Percentiles rank a stretch among this genome's conserved stretches.
These are phyloP conservation scores for Aspergillus spinulosporus DNA, from an alignment of 2,329 filamentous ascomycete species.

Conservation along the genomic window DNA sequence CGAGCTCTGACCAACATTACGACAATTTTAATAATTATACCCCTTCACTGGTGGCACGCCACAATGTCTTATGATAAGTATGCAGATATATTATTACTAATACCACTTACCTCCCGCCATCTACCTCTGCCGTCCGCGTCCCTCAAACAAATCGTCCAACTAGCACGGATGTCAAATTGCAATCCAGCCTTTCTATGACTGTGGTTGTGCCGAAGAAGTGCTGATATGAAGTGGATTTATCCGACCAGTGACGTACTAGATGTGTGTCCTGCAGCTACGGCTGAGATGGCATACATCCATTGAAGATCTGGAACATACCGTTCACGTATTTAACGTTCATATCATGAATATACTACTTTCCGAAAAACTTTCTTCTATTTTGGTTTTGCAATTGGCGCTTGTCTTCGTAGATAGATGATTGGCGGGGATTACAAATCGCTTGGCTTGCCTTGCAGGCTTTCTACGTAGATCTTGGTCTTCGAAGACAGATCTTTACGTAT, in stretches of 20 bases:
- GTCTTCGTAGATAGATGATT: not conserved
- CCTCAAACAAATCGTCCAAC: constrained; percentile 6
- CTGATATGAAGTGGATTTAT: constrained; percentile 63
- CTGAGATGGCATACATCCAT: constrained; percentile 46
- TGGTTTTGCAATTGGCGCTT: not conserved
- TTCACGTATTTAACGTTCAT: not conserved
- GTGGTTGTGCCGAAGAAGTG: constrained; percentile 99
- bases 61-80: constrained; percentile 22
- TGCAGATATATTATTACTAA: constrained; percentile 34
- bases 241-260: constrained; percentile 46
- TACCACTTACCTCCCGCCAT: constrained; percentile 17
- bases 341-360: not conserved
- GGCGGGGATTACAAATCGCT: not conserved
- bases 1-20: constrained; percentile 41
- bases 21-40: constrained; percentile 20
- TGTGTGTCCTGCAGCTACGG: constrained; percentile 35
- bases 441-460: not conserved
- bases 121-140: too few species aligned
- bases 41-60: constrained; percentile 32
- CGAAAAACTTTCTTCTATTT: not conserved
- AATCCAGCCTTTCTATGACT: constrained; percentile 80
- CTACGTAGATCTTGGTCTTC: not conserved
- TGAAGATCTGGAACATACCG: constrained; percentile 45
- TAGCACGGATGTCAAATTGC: constrained; percentile 99
- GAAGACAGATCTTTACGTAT: not conserved